Evolutionary conservation across 176 grass and related monocot species (phyloP), one percentile per base, ranked within the genome.

Genomic region (Cocos nucifera): DNA sequence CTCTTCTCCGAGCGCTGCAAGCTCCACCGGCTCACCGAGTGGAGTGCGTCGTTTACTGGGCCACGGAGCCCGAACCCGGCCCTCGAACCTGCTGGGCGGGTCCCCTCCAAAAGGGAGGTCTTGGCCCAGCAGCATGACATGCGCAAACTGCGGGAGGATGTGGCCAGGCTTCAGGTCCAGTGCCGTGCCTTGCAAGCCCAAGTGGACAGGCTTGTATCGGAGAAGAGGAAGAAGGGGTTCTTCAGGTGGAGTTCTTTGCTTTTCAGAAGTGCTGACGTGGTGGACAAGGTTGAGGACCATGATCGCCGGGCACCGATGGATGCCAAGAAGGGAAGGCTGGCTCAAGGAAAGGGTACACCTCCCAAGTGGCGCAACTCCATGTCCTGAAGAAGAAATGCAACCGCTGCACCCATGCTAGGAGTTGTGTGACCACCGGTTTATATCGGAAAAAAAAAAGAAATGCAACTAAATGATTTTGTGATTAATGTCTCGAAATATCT

Each of bases 1-100:
- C 81, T 98, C 66, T 92, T 92, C 76, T 92, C 87, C 6, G 93
- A 98, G 76, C 93, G 92, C 76, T 76, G 67, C 59, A 98, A 92
- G 75, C 79, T 98, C 8, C 88, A 83, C 67, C 88, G 84, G 27
- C 76, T 92, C 9, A 68, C 93, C 18, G 87, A 97, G 32, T 86
- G 85, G 78, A 75, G 87, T 51, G 67, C 73, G 15, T 92, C 88
- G 16, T 97, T 97, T 65, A 72, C 55, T 15, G 72, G 78, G 27
- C 60, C 59, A 26, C 75, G 82, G 56, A 88, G 78, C 72, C 66
- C 84, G 24, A 80, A 64, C 66, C 83, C 71, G 66, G 78, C 80
- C 18, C 64, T 83, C 17, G 90, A 95, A 50, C 69, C 82, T 4
- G 54, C 93, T 15, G 79, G 58, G 32, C 87, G 84, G 20, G 92